phyloP scores from a whole-genome alignment of 139 green algal species.

The Closterium sp. region DNA sequence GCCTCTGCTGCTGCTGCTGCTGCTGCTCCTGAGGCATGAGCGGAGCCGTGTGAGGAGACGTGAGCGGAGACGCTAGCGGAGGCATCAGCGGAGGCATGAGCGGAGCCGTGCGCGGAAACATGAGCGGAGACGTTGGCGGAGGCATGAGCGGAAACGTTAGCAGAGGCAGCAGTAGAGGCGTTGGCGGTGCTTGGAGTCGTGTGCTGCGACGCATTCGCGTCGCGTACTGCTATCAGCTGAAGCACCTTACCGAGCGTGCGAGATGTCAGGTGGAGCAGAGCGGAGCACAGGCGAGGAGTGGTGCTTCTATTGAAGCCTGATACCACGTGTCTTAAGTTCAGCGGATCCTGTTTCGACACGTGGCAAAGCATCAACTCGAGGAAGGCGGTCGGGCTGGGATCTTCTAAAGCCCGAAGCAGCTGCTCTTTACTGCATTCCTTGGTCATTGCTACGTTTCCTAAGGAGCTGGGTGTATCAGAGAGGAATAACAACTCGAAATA shows the following conservation, averaged over 20 bases:
- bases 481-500: too few species aligned
- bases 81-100: too few species aligned
- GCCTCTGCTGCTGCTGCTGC: background rate
- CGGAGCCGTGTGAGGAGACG: too few species aligned
- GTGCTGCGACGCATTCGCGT: background rate
- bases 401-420: background rate
- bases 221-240: background rate
- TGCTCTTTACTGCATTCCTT: background rate
- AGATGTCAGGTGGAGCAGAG: background rate
- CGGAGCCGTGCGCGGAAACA: too few species aligned
- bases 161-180: background rate
- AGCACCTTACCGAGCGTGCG: background rate
- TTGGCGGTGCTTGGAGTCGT: background rate
- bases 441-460: background rate
- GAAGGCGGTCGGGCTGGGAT: background rate
- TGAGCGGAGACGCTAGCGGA: too few species aligned
- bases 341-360: background rate
- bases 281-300: background rate
- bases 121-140: too few species aligned
- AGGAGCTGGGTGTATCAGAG: too few species aligned
- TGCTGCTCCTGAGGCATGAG: too few species aligned
- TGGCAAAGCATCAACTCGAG: background rate
- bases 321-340: background rate
- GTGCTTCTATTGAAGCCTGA: background rate
- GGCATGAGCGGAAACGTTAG: too few species aligned